phyloP scores from a whole-genome alignment of 1,284 basidiomycete species.

The Cutaneotrichosporon sp. region DNA sequence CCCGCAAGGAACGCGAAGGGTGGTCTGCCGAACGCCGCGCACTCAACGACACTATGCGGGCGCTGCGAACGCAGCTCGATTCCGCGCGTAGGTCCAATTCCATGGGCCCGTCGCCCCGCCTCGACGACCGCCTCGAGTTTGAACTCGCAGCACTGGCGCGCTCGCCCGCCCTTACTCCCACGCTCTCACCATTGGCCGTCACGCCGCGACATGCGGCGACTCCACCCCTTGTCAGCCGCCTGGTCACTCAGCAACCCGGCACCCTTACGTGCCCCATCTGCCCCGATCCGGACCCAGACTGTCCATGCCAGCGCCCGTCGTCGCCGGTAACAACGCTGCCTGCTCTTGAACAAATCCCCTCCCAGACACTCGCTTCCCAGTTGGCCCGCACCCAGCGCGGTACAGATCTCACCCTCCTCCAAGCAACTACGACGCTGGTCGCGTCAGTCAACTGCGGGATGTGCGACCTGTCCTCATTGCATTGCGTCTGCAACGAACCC shows the following conservation, averaged over 20 bases:
- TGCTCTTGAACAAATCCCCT: neutral
- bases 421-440: neutral
- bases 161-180: slow-evolving; percentile 16
- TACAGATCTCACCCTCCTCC: slow-evolving; percentile 10
- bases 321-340: slow-evolving; percentile 7
- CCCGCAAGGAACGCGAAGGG: slow-evolving; percentile 59
- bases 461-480: slow-evolving; percentile 39
- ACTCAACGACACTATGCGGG: slow-evolving; percentile 14
- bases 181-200: slow-evolving; percentile 20
- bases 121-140: slow-evolving; percentile 15
- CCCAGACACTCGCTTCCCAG: too few relatives aligned
- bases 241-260: neutral
- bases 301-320: slow-evolving; percentile 43
- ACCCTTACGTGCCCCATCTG: slow-evolving; percentile 47
- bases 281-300: slow-evolving; percentile 51
- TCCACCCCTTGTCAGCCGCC: slow-evolving; percentile 7
- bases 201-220: slow-evolving; percentile 13
- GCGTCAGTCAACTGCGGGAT: slow-evolving; percentile 35
- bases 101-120: neutral
- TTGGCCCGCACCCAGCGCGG: neutral
- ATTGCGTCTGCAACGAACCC: slow-evolving; percentile 40
- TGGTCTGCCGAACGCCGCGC: slow-evolving; percentile 21
- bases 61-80: slow-evolving; percentile 18
- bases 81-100: neutral
- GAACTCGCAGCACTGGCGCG: slow-evolving; percentile 15